Evolutionary conservation across 305 asterid species (phyloP), one percentile per base, ranked within the genome.

Genomic region (Fraxinus albicans): DNA sequence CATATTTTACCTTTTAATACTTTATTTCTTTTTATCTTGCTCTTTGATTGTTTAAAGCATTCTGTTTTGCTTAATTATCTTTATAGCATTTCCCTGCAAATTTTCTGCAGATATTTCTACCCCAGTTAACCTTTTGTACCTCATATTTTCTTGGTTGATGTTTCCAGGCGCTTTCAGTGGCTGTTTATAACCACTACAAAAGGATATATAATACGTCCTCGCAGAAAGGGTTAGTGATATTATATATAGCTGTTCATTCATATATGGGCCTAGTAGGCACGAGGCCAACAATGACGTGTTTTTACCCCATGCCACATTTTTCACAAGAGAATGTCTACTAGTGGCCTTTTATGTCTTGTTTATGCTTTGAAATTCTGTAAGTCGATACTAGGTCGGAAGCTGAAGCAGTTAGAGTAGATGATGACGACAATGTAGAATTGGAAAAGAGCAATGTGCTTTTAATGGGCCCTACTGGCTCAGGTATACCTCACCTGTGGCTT

Each of bases 391-490:
- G 98, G 91, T 86, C 93, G 72, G 95, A 91, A 84, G 90, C 87
- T 82, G 97, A 92, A 80, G 35, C 93, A 67, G 73, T 83, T 69
- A 82, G 70, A 80, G 86, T 89, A 77, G 95, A 95, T 86, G 89
- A 86, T 69, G 97, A 89, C 50, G 94, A 94, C 81, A 89, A 92
- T 80, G 97, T 95, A 73, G 98, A 95, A 81, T 83, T 95, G 88
- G 99, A 95, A 84, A 94, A 95, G 89, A 95, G 99, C 97, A 95
- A 95, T 82, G 97, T 95, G 89, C 91, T 95, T 83, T 87, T 95
- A 89, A 92, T 95, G 98, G 99, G 99, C 15, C 99, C 98, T 76
- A 95, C 99, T 67, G 99, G 99, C 84, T 95, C 99, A 86, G 99
- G 99, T 89, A 87, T 76, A 8, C 78, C 81, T 79, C 38, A 84